These are phyloP conservation scores for Hsuehochloa calcarea DNA, from an alignment of 176 grass and related monocot species.

Conservation along the genomic window DNA sequence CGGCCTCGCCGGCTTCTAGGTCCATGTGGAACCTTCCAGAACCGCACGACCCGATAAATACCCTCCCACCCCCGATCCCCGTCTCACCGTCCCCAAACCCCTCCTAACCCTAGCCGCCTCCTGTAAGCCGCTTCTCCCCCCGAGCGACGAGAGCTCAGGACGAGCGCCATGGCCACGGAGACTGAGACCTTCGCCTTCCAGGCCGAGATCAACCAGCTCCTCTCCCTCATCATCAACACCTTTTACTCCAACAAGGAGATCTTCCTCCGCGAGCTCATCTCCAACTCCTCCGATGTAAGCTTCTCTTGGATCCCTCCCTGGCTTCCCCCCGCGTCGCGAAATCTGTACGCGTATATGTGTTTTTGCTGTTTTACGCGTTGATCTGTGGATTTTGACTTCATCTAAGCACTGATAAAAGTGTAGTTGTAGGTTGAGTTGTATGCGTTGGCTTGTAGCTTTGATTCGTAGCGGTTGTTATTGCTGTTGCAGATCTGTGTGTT, in stretches of 20 bases:
- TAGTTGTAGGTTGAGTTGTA: background rate
- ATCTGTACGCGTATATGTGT: background rate
- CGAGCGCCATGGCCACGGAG: conserved; percentile 24
- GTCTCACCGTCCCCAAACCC: background rate
- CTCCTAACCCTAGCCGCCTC: conserved; percentile 10
- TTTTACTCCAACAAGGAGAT: conserved; percentile 99
- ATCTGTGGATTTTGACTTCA: background rate
- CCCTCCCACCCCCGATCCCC: background rate
- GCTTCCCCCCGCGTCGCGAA: background rate
- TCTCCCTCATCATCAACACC: conserved; percentile 95
- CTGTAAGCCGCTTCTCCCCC: conserved; percentile 37
- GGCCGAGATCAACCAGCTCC: conserved; percentile 95
- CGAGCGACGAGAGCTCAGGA: background rate
- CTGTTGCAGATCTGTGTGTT: background rate
- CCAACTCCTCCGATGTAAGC: conserved; percentile 66
- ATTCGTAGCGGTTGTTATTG: background rate
- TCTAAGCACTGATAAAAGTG: background rate
- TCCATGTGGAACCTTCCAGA: conserved; percentile 62
- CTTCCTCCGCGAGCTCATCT: conserved; percentile 91
- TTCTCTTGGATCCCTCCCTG: background rate
- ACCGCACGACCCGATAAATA: conserved; percentile 29
- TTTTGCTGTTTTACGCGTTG: background rate
- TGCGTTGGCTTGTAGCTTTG: background rate
- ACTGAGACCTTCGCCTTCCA: conserved; percentile 96
- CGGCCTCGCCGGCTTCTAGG: conserved; percentile 30